Evolutionary conservation across 2,329 filamentous ascomycete species (phyloP).

Genomic region (Nothophoma quercina): DNA sequence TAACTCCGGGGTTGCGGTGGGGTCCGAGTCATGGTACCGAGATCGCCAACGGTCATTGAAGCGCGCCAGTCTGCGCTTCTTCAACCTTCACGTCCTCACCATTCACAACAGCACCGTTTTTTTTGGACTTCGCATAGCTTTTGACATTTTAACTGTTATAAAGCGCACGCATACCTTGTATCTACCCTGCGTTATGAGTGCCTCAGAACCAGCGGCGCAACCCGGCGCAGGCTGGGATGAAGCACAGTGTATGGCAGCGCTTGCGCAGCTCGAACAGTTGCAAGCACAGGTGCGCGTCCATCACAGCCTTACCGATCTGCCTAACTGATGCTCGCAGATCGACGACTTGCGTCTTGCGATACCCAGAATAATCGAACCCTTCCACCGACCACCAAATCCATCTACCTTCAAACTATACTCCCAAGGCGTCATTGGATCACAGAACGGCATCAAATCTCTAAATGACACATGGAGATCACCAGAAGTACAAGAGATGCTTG

Average conservation of each 20-base stretch:
- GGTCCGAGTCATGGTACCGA: constrained; percentile 15
- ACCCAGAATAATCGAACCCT: constrained; percentile 52
- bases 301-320: not conserved
- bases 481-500: constrained; percentile 46
- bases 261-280: constrained; percentile 54
- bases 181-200: constrained; percentile 22
- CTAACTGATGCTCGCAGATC: constrained; percentile 42
- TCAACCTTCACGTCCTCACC: constrained; percentile 7
- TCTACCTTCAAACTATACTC: constrained; percentile 50
- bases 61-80: not conserved
- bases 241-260: constrained; percentile 50
- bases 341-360: constrained; percentile 54
- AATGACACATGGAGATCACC: constrained; percentile 48
- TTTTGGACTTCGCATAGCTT: not conserved
- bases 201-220: constrained; percentile 21
- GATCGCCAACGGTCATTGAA: constrained; percentile 15
- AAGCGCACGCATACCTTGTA: not conserved
- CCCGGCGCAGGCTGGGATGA: constrained; percentile 47
- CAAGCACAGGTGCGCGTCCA: constrained; percentile 50
- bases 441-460: constrained; percentile 49
- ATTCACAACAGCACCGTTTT: constrained; percentile 13
- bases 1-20: constrained; percentile 7
- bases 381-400: constrained; percentile 39
- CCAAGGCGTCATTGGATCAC: constrained; percentile 46
- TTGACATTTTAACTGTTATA: too few relatives aligned